phyloP scores from a whole-genome alignment of 768 basidiomycete genomes.

The Phlebiopsis flavidoalba region DNA sequence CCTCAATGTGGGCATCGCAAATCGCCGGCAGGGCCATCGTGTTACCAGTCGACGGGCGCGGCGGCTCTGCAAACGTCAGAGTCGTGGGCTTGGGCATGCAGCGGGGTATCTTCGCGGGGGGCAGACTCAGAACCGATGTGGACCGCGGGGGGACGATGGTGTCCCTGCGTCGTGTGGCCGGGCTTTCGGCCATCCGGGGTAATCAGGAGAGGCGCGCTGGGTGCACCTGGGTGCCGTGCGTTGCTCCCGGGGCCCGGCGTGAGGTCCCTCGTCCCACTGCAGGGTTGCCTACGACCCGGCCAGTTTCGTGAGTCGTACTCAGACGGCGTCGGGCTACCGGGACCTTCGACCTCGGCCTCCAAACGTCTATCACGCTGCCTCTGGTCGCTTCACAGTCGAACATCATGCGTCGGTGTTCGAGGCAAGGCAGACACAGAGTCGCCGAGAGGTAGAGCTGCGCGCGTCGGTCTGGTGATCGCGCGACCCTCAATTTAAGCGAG shows the following conservation, averaged over 20 bases:
- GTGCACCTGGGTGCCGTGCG: not conserved
- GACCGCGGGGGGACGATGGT: constrained; percentile 2
- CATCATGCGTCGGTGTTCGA: constrained; percentile 39
- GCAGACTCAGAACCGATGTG: not conserved
- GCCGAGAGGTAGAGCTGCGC: constrained; percentile 61
- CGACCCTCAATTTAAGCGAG: not conserved
- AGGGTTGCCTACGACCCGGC: constrained; percentile 20
- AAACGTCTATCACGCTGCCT: constrained; percentile 17
- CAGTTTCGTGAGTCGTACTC: constrained; percentile 11
- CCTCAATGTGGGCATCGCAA: not conserved
- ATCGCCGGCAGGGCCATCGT: not conserved
- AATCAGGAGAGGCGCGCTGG: constrained; percentile 5
- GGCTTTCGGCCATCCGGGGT: constrained; percentile 9
- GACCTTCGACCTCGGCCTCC: constrained; percentile 9
- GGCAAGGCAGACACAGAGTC: constrained; percentile 49
- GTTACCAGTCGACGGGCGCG: not conserved
- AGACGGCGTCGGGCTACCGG: constrained; percentile 5
- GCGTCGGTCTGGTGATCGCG: constrained; percentile 47
- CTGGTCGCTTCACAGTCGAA: constrained; percentile 21
- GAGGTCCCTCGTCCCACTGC: constrained; percentile 24
- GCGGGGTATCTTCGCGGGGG: constrained; percentile 18
- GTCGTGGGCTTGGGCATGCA: constrained; percentile 13
- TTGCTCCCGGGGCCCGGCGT: constrained; percentile 11
- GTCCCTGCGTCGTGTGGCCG: constrained; percentile 2
- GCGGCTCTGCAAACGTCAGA: constrained; percentile 10